A percentile compares a stretch with the other conserved stretches of the same genome.
These are phyloP conservation scores for Cupressus sempervirens DNA, from an alignment of 75 land plant genomes.

Conservation along the genomic window DNA sequence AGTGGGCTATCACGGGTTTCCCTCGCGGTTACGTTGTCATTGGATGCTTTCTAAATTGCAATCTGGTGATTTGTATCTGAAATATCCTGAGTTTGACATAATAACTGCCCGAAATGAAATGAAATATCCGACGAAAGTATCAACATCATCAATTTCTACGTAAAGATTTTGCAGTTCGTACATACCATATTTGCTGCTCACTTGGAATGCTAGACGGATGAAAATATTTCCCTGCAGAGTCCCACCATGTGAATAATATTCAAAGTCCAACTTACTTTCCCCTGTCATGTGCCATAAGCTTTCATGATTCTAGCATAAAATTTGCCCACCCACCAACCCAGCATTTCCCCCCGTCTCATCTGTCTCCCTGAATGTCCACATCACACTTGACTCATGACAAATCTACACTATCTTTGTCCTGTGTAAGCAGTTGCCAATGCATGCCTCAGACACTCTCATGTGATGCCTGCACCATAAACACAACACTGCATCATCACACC, in stretches of 20 bases:
- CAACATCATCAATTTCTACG: background rate
- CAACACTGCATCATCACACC: background rate
- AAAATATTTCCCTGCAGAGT: too few species aligned
- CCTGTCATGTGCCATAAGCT: background rate
- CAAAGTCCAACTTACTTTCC: background rate
- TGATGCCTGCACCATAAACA: background rate
- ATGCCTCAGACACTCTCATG: background rate
- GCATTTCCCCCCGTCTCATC: background rate
- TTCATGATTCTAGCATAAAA: background rate
- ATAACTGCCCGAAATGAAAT: background rate
- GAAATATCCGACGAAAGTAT: background rate
- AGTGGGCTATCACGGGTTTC: too few species aligned
- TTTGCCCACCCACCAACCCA: background rate
- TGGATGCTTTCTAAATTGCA: background rate
- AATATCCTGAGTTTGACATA: background rate
- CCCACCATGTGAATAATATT: background rate
- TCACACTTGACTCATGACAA: background rate
- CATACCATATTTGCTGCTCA: background rate
- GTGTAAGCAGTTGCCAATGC: background rate
- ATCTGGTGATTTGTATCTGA: background rate
- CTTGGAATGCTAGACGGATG: too few species aligned
- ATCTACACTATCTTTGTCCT: background rate
- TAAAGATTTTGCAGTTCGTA: background rate
- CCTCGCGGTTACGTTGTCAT: background rate
- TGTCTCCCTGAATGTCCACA: background rate